Conservation (phyloP, 768 basidiomycete species). For the Podaxis mareebaensis region DNA sequence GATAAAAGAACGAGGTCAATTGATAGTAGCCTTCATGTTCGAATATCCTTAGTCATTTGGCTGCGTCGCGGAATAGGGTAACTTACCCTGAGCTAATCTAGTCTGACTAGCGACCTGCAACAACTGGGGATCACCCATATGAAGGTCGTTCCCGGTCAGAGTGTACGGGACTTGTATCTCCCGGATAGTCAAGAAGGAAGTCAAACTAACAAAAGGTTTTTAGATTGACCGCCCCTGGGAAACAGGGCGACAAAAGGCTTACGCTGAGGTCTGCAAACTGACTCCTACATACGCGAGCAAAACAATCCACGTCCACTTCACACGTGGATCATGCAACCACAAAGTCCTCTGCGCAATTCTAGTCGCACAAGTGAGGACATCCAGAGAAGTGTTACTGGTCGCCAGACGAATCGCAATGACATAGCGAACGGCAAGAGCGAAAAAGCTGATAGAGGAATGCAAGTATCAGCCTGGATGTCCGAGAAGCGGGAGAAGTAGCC, state of each 20-base stretch:
- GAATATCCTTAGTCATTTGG: background rate
- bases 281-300: background rate
- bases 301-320: conserved; percentile 10
- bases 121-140: background rate
- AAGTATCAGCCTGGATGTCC: background rate
- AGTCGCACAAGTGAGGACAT: background rate
- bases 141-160: background rate
- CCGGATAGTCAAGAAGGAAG: background rate
- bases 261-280: conserved; percentile 8
- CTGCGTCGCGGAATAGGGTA: background rate
- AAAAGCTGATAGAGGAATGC: background rate
- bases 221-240: background rate
- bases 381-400: background rate
- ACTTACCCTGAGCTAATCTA: background rate
- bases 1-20: background rate
- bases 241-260: background rate
- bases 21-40: background rate
- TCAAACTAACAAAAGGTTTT: background rate
- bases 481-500: background rate
- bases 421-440: conserved; percentile 4
- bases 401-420: conserved; percentile 1
- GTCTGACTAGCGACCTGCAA: background rate
- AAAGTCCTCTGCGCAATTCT: background rate
- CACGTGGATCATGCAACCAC: background rate
- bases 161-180: background rate